Evolutionary conservation across 1,139 yeast genomes (phyloP).

Genomic region (Groenewaldozyma auringiensis): DNA sequence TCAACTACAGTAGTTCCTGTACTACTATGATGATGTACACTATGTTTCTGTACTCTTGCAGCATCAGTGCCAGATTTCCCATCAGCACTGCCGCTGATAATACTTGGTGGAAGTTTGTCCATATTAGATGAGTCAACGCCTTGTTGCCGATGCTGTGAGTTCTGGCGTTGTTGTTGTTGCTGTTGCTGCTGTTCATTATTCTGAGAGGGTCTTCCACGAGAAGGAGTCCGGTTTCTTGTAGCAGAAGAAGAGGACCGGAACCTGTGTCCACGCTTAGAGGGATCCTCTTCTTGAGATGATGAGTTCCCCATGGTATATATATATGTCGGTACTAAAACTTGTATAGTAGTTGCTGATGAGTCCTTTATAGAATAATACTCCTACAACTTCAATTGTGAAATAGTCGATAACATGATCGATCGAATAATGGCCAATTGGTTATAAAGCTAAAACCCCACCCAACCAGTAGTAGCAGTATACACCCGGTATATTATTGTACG

Average conservation of each 20-base stretch:
- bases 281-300: conserved; percentile 4
- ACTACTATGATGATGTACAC: background rate
- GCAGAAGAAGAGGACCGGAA: background rate
- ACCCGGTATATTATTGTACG: too few relatives aligned
- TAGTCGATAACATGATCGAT: too few relatives aligned
- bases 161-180: background rate
- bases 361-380: background rate
- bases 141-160: background rate
- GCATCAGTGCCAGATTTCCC: conserved; percentile 1
- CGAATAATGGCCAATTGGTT: too few relatives aligned
- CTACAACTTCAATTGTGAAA: too few relatives aligned
- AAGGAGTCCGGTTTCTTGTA: background rate
- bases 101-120: conserved; percentile 1
- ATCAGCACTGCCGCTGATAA: conserved; percentile 1
- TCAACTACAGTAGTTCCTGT: background rate
- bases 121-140: background rate
- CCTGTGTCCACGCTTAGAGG: background rate
- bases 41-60: conserved; percentile 2
- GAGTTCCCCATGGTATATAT: conserved; percentile 5
- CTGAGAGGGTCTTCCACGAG: background rate
- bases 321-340: background rate
- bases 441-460: too few relatives aligned
- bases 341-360: background rate
- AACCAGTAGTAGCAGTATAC: too few relatives aligned
- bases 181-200: background rate